Percentiles rank a stretch among this genome's conserved stretches.
These are phyloP conservation scores for Fusarium chaquense DNA, from an alignment of 2,329 filamentous ascomycete genomes.

Conservation along the genomic window DNA sequence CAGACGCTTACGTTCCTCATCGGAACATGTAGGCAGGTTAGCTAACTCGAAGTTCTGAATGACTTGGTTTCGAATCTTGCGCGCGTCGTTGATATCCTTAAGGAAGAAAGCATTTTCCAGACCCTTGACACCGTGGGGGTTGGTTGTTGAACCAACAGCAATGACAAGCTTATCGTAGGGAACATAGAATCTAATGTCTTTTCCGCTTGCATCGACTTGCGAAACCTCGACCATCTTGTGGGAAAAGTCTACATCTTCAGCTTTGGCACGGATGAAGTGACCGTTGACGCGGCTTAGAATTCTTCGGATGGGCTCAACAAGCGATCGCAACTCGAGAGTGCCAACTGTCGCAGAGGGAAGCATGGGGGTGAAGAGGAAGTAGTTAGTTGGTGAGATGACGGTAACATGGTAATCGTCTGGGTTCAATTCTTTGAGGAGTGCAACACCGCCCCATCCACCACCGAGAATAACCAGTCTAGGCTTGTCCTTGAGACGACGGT, in stretches of 20 bases:
- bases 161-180: constrained; percentile 98
- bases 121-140: constrained; percentile 95
- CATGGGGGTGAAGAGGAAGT: constrained; percentile 99
- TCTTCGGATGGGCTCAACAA: constrained; percentile 91
- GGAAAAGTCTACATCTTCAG: constrained; percentile 91
- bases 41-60: constrained; percentile 91
- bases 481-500: constrained; percentile 81
- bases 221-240: constrained; percentile 90
- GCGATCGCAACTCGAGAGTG: constrained; percentile 87
- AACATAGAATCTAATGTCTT: constrained; percentile 87
- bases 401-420: constrained; percentile 96
- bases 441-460: constrained; percentile 94
- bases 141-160: constrained; percentile 91
- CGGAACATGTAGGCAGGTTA: constrained; percentile 90
- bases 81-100: constrained; percentile 94
- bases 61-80: constrained; percentile 87
- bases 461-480: constrained; percentile 92
- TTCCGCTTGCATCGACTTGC: constrained; percentile 76
- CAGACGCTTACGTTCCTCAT: constrained; percentile 86
- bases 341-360: constrained; percentile 96
- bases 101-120: constrained; percentile 94
- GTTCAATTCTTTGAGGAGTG: constrained; percentile 88
- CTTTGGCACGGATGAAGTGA: constrained; percentile 89
- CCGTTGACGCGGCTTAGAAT: constrained; percentile 83
- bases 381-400: constrained; percentile 92